Evolutionary conservation across 2,329 filamentous ascomycete genomes (phyloP).

Genomic region (Teratosphaeria destructans): DNA sequence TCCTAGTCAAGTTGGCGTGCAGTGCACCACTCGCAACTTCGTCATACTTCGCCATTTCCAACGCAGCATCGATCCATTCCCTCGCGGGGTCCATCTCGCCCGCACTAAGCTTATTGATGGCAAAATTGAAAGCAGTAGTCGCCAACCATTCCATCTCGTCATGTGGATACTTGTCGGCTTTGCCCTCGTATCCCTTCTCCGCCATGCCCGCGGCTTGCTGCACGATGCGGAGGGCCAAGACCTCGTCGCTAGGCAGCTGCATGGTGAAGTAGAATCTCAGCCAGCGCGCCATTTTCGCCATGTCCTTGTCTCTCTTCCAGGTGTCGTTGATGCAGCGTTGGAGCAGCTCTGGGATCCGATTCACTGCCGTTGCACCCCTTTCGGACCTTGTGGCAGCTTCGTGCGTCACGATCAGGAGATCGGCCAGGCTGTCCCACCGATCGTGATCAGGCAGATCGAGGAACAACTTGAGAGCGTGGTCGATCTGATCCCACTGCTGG

Average conservation of each 20-base stretch:
- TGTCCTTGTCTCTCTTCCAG: constrained; percentile 43
- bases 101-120: constrained; percentile 52
- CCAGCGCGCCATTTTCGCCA: constrained; percentile 59
- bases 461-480: constrained; percentile 45
- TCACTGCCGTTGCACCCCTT: constrained; percentile 11
- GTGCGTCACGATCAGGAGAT: constrained; percentile 37
- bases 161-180: constrained; percentile 43
- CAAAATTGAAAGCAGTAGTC: constrained; percentile 58
- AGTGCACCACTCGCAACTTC: constrained; percentile 37
- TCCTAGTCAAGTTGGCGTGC: constrained; percentile 30
- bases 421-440: constrained; percentile 37
- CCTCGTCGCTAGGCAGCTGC: constrained; percentile 47
- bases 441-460: constrained; percentile 17
- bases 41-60: constrained; percentile 50
- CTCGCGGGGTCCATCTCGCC: constrained; percentile 46
- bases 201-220: constrained; percentile 52
- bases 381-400: constrained; percentile 21
- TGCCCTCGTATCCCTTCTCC: constrained; percentile 18
- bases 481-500: constrained; percentile 56
- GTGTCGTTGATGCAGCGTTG: constrained; percentile 62
- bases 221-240: constrained; percentile 36
- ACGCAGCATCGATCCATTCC: constrained; percentile 53
- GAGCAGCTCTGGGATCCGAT: constrained; percentile 30
- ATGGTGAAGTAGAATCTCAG: constrained; percentile 66
- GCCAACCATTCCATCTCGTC: constrained; percentile 70